phyloP scores from a whole-genome alignment of 2,329 filamentous ascomycete species.

The Drechslera avenae region DNA sequence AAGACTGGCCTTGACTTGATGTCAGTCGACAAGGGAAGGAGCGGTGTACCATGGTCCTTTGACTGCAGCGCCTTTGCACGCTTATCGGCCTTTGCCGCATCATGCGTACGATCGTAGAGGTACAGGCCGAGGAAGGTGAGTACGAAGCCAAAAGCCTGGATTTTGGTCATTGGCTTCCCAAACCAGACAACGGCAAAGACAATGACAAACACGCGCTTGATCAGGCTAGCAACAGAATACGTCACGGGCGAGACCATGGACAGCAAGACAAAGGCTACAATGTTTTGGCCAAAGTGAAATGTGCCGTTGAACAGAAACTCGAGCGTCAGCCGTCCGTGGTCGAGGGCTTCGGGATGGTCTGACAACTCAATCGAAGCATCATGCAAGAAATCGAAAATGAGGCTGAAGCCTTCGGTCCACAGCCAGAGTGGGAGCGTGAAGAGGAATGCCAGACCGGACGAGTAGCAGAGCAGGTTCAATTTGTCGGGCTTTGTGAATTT shows the following conservation, averaged over 20 bases:
- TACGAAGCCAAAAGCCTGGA: constrained; percentile 83
- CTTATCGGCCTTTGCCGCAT: constrained; percentile 85
- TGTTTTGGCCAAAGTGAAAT: constrained; percentile 96
- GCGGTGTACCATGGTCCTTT: constrained; percentile 65
- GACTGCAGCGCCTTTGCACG: constrained; percentile 69
- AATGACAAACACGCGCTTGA: constrained; percentile 98
- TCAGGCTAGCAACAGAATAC: constrained; percentile 92
- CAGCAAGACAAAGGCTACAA: constrained; percentile 88
- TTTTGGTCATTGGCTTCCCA: constrained; percentile 79
- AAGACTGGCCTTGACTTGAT: constrained; percentile 30
- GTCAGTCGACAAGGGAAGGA: constrained; percentile 66
- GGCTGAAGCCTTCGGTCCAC: constrained; percentile 80
- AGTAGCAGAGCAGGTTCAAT: constrained; percentile 94
- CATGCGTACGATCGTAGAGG: constrained; percentile 90
- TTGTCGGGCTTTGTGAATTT: constrained; percentile 87
- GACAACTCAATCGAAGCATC: constrained; percentile 80
- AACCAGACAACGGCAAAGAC: constrained; percentile 96
- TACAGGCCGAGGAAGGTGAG: constrained; percentile 93
- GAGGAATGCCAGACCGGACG: constrained; percentile 88
- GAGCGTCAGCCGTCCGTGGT: constrained; percentile 66
- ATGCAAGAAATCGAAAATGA: constrained; percentile 77
- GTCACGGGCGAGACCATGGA: constrained; percentile 96
- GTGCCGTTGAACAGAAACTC: constrained; percentile 97
- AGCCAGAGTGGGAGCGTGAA: constrained; percentile 92
- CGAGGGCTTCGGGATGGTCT: constrained; percentile 74